Evolutionary conservation across 2,329 filamentous ascomycete genomes (phyloP), one percentile per base, ranked within the genome.

Genomic region (Cryphonectria carpinicola): DNA sequence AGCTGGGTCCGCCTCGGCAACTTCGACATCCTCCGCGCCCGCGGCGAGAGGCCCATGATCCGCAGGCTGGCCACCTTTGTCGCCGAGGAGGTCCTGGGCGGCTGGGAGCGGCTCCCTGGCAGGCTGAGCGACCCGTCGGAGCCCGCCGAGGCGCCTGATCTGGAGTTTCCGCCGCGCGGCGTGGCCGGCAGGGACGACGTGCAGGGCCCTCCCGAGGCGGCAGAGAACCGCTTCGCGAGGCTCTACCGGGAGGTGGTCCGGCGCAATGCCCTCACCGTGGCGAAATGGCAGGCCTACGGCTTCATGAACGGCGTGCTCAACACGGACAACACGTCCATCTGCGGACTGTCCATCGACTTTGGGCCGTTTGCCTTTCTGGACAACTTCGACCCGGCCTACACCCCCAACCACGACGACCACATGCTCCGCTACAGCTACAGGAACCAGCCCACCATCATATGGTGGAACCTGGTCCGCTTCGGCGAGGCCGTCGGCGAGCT

Each of bases 271-370:
- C 85, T 87, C 71, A 97, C 93, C 0, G 95, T 98, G 1, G 96
- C 96, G 14, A 88, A 92, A 75, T 98, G 96, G 95, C 97, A 99
- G 83, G 94, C 94, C 0, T 98, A 98, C 77, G 96, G 94, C n/a
- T 99, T 99, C 83, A 98, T 97, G 87, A 99, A 99, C 77, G 96
- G 96, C 62, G 96, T 99, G 4, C 85, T 99, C 70, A 99, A 99
- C 81, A 98, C 96, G 0, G 96, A 99, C 79, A 99, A 99, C 80
- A 99, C 96, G 0, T 97, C 94, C 0, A 87, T 99, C 66, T 90
- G 90, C 69, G 96, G 96, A 0, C 83, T 99, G 0, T 95, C 92
- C 7, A 92, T 99, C 73, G 96, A 99, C 81, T 99, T 95, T 78
- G 96, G 96, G 0, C 96, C 96, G 0, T 99, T 99, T 77, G 96